Evolutionary conservation across 108 stramenopile species (phyloP).

Genomic region (Nitzschia sp.): DNA sequence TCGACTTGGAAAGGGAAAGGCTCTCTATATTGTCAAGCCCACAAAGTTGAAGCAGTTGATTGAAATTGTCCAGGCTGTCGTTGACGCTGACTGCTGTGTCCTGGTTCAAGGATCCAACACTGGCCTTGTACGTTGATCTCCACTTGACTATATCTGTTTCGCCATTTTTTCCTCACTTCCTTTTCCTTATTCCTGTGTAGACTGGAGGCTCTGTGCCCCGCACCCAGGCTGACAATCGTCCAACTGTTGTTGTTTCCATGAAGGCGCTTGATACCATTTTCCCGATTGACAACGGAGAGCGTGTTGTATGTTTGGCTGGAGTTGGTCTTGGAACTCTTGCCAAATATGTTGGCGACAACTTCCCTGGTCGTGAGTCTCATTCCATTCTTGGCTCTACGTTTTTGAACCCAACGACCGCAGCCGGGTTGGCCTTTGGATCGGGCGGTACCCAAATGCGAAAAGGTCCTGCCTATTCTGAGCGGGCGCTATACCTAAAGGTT

Average conservation of each 20-base stretch:
- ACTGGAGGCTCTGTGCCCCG: constrained; percentile 83
- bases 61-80: constrained; percentile 55
- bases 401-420: constrained; percentile 83
- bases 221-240: constrained; percentile 46
- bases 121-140: constrained; percentile 40
- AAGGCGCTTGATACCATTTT: constrained; percentile 69
- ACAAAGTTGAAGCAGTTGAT: constrained; percentile 54
- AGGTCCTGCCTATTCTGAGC: constrained; percentile 80
- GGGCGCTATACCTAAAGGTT: constrained; percentile 77
- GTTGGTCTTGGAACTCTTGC: constrained; percentile 67
- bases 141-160: no score
- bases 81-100: constrained; percentile 64
- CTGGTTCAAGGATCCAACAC: constrained; percentile 70
- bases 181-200: not conserved
- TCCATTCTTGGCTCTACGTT: constrained; percentile 78
- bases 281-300: constrained; percentile 76
- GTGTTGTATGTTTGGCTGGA: constrained; percentile 77
- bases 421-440: constrained; percentile 82
- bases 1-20: constrained; percentile 55
- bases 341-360: constrained; percentile 46
- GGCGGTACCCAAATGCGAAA: constrained; percentile 82
- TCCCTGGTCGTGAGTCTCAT: constrained; percentile 81
- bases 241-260: constrained; percentile 67
- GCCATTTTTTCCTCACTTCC: not conserved
- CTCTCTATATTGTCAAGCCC: constrained; percentile 71